A percentile compares a stretch with the other conserved stretches of the same genome.
phyloP scores from a whole-genome alignment of 2,329 filamentous ascomycete genomes.

The Monosporascus sp. region DNA sequence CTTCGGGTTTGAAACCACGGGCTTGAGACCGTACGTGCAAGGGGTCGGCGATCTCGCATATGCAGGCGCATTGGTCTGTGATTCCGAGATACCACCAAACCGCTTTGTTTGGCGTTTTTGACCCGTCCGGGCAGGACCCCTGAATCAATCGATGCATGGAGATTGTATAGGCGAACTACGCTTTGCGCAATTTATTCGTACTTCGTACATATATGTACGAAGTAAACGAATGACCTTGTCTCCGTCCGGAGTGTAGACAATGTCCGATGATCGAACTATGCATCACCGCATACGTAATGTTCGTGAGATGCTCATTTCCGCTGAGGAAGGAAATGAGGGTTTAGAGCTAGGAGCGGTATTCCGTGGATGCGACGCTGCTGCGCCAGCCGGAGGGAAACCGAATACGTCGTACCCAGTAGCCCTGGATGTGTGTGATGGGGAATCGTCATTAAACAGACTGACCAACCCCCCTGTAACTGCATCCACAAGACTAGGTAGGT shows the following conservation, averaged over 20 bases:
- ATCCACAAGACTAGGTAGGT: not conserved
- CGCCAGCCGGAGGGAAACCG: not conserved
- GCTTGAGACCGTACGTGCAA: not conserved
- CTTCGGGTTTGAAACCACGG: no score
- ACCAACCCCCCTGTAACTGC: not conserved
- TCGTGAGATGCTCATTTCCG: not conserved
- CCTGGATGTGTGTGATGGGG: no score
- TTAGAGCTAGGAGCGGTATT: no score
- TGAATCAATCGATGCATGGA: not conserved
- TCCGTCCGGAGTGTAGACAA: not conserved
- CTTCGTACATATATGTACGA: no score
- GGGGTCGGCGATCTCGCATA: not conserved
- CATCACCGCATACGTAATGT: not conserved
- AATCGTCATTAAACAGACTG: not conserved
- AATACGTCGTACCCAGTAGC: no score
- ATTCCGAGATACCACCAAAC: not conserved
- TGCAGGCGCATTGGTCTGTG: not conserved
- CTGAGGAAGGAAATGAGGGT: no score
- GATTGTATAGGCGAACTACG: no score
- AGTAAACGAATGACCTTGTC: no score
- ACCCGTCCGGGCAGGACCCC: not conserved
- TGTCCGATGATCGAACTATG: not conserved
- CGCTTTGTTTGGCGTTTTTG: not conserved
- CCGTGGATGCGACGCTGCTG: not conserved
- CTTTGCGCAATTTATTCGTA: no score